Percentiles rank a stretch among this genome's conserved stretches.
phyloP scores from a whole-genome alignment of 495 filamentous ascomycete species.

The Melanomma pulvis-pyrius region DNA sequence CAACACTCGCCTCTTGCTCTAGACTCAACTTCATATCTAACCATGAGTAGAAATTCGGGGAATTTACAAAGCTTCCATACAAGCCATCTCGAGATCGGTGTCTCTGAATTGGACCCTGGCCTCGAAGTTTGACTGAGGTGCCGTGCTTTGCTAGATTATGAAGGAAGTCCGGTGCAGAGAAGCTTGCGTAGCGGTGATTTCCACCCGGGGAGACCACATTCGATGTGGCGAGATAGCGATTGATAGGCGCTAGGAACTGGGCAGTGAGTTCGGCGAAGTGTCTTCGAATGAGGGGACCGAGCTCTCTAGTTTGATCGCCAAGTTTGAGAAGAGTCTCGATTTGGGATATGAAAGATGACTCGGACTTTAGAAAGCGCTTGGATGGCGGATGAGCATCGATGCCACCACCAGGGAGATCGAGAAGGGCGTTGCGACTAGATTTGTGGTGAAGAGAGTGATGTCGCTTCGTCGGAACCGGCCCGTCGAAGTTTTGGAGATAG shows the following conservation, averaged over 20 bases:
- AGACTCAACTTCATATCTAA: constrained; percentile 45
- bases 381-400: constrained; percentile 31
- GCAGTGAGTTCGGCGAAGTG: constrained; percentile 43
- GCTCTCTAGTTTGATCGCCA: constrained; percentile 22
- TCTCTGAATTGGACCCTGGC: constrained; percentile 40
- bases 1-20: constrained; percentile 43
- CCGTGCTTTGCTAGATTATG: constrained; percentile 42
- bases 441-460: constrained; percentile 36
- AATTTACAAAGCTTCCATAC: constrained; percentile 41
- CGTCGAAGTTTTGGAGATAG: constrained; percentile 34
- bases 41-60: constrained; percentile 44
- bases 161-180: constrained; percentile 40
- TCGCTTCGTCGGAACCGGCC: constrained; percentile 33
- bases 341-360: constrained; percentile 27
- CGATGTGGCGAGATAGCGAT: constrained; percentile 42
- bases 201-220: constrained; percentile 34
- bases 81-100: constrained; percentile 38
- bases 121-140: constrained; percentile 37
- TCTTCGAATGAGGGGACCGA: constrained; percentile 40
- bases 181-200: constrained; percentile 38
- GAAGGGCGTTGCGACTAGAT: constrained; percentile 21
- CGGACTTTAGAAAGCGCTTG: constrained; percentile 36
- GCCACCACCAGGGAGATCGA: constrained; percentile 31
- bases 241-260: constrained; percentile 44
- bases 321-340: constrained; percentile 37